phyloP scores from a whole-genome alignment of 164 flowering plant species.

The Dillenia turbinata region DNA sequence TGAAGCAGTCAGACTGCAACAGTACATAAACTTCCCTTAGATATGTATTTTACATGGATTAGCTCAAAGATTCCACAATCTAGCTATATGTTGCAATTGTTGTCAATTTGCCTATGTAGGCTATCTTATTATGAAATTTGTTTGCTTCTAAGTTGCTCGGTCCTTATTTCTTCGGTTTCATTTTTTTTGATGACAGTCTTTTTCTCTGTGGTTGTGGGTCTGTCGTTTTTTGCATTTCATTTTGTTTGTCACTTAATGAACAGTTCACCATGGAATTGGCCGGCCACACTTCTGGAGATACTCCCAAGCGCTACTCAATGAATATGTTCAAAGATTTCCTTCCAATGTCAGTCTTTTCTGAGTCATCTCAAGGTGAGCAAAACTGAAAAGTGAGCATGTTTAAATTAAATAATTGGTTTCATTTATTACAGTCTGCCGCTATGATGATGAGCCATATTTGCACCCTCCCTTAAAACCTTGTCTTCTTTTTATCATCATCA shows the following conservation, averaged over 20 bases:
- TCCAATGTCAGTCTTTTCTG: conserved; percentile 78
- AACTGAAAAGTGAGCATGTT: conserved; percentile 39
- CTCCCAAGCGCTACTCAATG: conserved; percentile 57
- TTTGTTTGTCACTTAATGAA: conserved; percentile 20
- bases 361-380: conserved; percentile 59
- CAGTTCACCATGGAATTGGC: conserved; percentile 88
- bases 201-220: no score
- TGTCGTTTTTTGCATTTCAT: no score
- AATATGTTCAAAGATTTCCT: conserved; percentile 63
- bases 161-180: no score
- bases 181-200: no score
- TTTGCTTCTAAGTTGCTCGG: no score
- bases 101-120: no score
- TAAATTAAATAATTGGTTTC: background rate
- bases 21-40: no score
- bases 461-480: background rate
- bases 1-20: no score
- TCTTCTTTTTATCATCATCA: background rate
- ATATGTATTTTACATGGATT: no score
- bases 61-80: no score
- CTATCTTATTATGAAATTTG: no score
- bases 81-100: no score
- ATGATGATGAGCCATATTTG: background rate
- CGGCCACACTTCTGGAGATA: conserved; percentile 43
- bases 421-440: background rate